Evolutionary conservation across 2,329 filamentous ascomycete species (phyloP), one percentile per base, ranked within the genome.

Genomic region (Pyricularia pennisetigena): DNA sequence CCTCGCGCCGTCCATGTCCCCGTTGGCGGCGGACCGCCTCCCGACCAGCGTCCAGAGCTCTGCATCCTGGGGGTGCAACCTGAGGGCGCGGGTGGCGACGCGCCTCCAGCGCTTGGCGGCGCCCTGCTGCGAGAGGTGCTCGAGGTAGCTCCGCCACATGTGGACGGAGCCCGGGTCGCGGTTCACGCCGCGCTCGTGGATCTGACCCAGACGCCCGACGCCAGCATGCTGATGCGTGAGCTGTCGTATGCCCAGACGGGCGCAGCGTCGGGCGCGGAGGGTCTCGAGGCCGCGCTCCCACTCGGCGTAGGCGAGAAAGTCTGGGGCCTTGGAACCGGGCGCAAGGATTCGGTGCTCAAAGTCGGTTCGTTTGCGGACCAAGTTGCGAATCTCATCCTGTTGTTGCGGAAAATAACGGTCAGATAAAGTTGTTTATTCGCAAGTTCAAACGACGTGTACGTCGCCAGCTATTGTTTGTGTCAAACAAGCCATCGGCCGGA

Each of bases 271-370:
- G 72, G 87, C 86, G 69, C 93, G 90, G 61, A 98, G 85, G 2
- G 86, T 79, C 74, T 97, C 93, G 69, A 91, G 83, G 29, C 85
- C 86, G 70, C 85, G 83, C 74, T 91, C 88, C 87, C 88, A 90
- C 68, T 82, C 87, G 64, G 91, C 90, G 81, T 98, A 99, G 72
- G 89, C 86, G 68, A 92, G 88, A 81, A 92, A 98, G 76, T 97
- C 93, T 69, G 85, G 80, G 0, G 94, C 86, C 61, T 86, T 86
- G 70, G 89, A 89, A 65, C 93, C 92, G 28, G 93, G 89, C 3
- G 92, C 89, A 70, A 97, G 91, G 72, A 98, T 87, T 69, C 89
- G 90, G 80, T 97, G 94, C 78, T 99, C 95, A 77, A 94, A 96
- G 74, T 96, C 91, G 75, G 93, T 97, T 73, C 95, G 89, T 78